phyloP scores from a whole-genome alignment of 139 green algal species.

The Tetradesmus obliquus region DNA sequence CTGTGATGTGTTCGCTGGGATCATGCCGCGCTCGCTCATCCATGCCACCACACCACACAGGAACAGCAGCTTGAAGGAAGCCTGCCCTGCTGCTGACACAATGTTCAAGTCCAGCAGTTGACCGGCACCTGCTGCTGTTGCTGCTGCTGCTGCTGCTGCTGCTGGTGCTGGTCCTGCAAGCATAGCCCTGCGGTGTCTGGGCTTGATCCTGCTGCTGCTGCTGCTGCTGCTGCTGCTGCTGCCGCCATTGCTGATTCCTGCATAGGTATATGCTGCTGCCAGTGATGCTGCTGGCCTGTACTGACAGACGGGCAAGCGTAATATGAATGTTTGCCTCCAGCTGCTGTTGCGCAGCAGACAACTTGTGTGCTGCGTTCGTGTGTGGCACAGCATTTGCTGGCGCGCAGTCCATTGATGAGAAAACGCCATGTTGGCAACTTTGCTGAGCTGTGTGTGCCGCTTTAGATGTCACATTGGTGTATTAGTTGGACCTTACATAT shows the following conservation, averaged over 20 bases:
- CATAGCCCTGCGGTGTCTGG: neutral
- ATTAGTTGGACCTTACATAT: neutral
- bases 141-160: conserved; percentile 13
- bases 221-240: conserved; percentile 11
- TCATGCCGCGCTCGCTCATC: conserved; percentile 25
- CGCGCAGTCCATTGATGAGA: neutral
- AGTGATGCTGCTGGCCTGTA: neutral
- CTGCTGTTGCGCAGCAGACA: neutral
- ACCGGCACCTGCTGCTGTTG: neutral
- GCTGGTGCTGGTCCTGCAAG: neutral
- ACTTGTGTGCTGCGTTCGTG: neutral
- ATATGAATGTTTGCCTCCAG: neutral
- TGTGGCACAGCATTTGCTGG: neutral
- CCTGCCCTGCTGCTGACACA: conserved; percentile 16
- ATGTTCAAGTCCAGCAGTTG: neutral
- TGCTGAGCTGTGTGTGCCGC: neutral
- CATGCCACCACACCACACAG: conserved; percentile 41
- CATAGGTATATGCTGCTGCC: neutral
- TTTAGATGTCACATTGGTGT: neutral
- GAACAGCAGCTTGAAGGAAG: conserved; percentile 47
- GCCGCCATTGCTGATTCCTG: neutral
- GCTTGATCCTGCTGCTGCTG: neutral
- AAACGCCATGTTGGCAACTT: neutral
- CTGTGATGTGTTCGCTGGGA: conserved; percentile 31
- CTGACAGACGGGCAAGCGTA: neutral